phyloP scores from a whole-genome alignment of 148 eudicot genomes.

The Simmondsia chinensis region DNA sequence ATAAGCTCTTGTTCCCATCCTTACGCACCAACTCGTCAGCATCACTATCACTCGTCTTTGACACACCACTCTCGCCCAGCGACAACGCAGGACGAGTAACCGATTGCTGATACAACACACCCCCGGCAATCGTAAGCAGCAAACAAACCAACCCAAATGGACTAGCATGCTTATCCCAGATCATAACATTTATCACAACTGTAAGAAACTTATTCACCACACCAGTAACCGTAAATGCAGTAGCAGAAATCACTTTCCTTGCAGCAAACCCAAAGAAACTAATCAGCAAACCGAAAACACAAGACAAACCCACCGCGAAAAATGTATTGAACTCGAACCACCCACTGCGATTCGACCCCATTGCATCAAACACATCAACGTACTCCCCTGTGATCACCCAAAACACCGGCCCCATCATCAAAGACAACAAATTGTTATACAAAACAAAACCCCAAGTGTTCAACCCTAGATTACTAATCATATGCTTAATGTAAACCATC shows the following conservation, averaged over 20 bases:
- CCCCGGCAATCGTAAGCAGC: conserved; percentile 73
- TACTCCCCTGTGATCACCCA: conserved; percentile 87
- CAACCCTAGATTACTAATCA: conserved; percentile 90
- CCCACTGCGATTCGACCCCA: conserved; percentile 26
- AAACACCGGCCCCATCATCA: conserved; percentile 88
- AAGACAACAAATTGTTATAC: conserved; percentile 77
- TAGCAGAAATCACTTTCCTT: conserved; percentile 83
- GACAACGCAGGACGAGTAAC: conserved; percentile 52
- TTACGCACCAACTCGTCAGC: conserved; percentile 20
- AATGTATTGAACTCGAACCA: conserved; percentile 63
- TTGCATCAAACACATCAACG: conserved; percentile 53
- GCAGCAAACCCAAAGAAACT: conserved; percentile 97
- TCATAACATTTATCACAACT: conserved; percentile 75
- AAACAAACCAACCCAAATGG: conserved; percentile 85
- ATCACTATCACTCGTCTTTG: conserved; percentile 38
- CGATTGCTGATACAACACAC: conserved; percentile 87
- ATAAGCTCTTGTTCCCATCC: conserved; percentile 39
- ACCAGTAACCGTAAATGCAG: conserved; percentile 96
- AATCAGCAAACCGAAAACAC: conserved; percentile 81
- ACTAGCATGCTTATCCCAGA: conserved; percentile 97
- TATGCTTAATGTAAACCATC: conserved; percentile 98
- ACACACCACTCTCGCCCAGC: conserved; percentile 27
- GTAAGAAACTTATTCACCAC: conserved; percentile 96
- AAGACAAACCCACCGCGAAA: conserved; percentile 70
- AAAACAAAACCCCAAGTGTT: conserved; percentile 97